phyloP scores from a whole-genome alignment of 1,284 basidiomycete species.

The Apiotrichum veenhuisii region DNA sequence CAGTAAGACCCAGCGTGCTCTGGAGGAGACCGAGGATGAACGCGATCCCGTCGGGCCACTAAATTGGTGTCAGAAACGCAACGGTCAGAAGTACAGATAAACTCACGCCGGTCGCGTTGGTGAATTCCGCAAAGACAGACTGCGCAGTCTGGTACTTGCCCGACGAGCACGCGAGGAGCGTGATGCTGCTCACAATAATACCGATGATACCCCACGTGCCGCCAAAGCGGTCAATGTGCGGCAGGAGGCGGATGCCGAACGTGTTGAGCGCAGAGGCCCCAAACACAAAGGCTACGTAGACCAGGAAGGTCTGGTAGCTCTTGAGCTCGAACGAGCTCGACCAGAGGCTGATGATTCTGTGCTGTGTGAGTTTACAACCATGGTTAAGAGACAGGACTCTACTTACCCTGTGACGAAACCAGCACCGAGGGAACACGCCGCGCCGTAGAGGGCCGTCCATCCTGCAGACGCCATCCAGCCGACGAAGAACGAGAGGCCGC shows the following conservation, averaged over 20 bases:
- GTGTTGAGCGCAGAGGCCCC: conserved; percentile 13
- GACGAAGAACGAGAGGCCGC: conserved; percentile 14
- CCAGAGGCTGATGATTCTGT: conserved; percentile 19
- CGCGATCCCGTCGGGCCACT: conserved; percentile 28
- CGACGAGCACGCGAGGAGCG: conserved; percentile 28
- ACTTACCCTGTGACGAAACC: conserved; percentile 31
- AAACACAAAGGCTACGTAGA: conserved; percentile 9
- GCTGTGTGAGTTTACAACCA: not conserved
- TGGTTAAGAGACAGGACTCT: conserved; percentile 31
- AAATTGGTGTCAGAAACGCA: not conserved
- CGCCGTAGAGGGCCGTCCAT: conserved; percentile 48
- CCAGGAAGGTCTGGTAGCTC: conserved; percentile 16
- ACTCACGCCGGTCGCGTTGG: conserved; percentile 21
- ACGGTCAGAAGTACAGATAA: not conserved
- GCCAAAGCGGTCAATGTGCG: conserved; percentile 24
- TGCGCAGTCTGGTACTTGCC: conserved; percentile 37
- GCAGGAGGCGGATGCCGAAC: conserved; percentile 15
- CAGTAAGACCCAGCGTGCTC: conserved; percentile 17
- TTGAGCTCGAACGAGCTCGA: conserved; percentile 1
- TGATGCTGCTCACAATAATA: conserved; percentile 40
- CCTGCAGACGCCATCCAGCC: conserved; percentile 30
- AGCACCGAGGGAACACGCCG: conserved; percentile 25
- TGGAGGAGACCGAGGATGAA: conserved; percentile 49
- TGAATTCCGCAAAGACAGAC: conserved; percentile 45
- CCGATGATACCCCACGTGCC: conserved; percentile 34